A percentile compares a stretch with the other conserved stretches of the same genome.
phyloP scores from a whole-genome alignment of 208 protist genomes.

The Leishmania gerbilli region DNA sequence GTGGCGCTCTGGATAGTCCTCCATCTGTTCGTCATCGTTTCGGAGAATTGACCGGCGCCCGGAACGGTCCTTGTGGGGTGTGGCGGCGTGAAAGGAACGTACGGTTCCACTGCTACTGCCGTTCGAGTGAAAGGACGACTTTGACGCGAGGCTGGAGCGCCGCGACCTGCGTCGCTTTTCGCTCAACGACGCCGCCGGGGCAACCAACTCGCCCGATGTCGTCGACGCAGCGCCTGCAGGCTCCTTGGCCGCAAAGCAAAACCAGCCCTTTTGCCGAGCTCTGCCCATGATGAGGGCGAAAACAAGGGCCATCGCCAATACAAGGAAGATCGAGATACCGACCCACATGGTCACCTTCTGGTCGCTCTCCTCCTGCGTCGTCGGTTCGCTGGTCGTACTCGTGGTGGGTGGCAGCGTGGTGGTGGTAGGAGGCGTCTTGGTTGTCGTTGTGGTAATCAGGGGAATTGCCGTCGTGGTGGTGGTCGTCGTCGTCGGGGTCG shows the following conservation, averaged over 20 bases:
- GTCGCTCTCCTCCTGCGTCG: not conserved
- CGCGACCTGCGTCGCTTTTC: not conserved
- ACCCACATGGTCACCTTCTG: conserved; percentile 13
- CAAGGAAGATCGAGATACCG: conserved; percentile 16
- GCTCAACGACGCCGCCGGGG: not conserved
- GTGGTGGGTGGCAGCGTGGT: conserved; percentile 5
- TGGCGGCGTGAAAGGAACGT: conserved; percentile 22
- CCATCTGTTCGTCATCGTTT: not conserved
- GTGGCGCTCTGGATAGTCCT: not conserved
- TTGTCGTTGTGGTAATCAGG: not conserved
- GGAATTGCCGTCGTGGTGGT: not conserved
- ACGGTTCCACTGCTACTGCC: not conserved
- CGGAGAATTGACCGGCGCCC: not conserved
- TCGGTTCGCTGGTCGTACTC: not conserved
- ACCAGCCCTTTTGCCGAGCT: conserved; percentile 16
- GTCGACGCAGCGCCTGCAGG: not conserved
- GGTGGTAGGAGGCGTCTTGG: not conserved
- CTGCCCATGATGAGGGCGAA: conserved; percentile 9
- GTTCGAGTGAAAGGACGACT: not conserved
- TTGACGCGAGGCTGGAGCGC: not conserved
- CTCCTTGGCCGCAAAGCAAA: conserved; percentile 14
- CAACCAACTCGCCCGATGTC: no score
- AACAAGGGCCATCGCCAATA: not conserved
- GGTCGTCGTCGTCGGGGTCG: not conserved
- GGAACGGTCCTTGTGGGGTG: not conserved